phyloP scores from a whole-genome alignment of 495 filamentous ascomycete genomes.

The Pyronema omphalodes region DNA sequence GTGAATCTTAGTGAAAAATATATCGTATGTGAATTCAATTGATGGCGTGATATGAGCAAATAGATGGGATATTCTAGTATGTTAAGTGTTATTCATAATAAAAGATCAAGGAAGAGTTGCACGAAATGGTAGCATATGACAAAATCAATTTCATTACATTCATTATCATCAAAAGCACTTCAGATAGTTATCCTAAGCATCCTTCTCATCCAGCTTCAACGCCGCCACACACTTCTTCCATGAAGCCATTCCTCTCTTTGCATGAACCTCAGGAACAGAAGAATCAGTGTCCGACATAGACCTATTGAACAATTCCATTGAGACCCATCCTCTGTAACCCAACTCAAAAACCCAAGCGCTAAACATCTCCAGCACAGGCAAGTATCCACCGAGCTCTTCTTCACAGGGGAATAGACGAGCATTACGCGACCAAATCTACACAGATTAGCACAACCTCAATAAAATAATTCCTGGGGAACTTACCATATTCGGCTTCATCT shows the following conservation, averaged over 20 bases:
- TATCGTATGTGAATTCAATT: no score
- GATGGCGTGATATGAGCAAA: no score
- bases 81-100: no score
- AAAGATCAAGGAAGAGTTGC: no score
- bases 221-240: slow-evolving; percentile 43
- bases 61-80: no score
- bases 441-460: neutral
- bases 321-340: slow-evolving; percentile 60
- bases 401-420: slow-evolving; percentile 61
- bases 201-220: slow-evolving; percentile 26
- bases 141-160: no score
- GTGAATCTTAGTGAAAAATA: no score
- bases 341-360: slow-evolving; percentile 42
- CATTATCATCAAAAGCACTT: no score
- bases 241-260: slow-evolving; percentile 39
- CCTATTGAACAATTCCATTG: slow-evolving; percentile 58
- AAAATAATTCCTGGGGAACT: neutral
- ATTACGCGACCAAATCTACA: slow-evolving; percentile 52
- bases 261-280: slow-evolving; percentile 42
- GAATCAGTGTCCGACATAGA: slow-evolving; percentile 36
- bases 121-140: no score
- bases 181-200: slow-evolving; percentile 3
- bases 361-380: slow-evolving; percentile 47
- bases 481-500: slow-evolving; percentile 47
- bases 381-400: slow-evolving; percentile 47